Evolutionary conservation across 345 rosid species (phyloP), one percentile per base, ranked within the genome.

Genomic region (Hibiscus tridactylites): DNA sequence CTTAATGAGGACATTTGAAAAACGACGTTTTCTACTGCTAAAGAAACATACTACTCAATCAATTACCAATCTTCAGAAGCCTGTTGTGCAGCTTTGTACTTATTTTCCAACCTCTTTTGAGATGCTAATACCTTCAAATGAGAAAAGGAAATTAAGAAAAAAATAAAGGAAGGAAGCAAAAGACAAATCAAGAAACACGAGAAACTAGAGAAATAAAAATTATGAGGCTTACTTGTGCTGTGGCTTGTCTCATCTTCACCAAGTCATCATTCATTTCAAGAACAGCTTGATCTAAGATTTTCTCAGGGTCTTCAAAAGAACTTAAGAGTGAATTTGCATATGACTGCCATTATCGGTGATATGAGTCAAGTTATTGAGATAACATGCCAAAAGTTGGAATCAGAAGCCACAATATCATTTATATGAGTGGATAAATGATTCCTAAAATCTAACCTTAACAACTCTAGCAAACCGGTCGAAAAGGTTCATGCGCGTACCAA

Each of bases 261-360:
- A 90, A 78, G 84, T 90, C 96, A 73, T 84, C 90, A 74, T 86
- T 90, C 96, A 90, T 90, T 78, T 90, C 96, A 67, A 90, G 84
- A 26, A 88, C 92, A 8, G 96, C 58, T 79, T 90, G 92, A 50
- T 90, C 96, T 72, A 90, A 82, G 72, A 90, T 86, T 68, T 90
- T 90, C 83, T 90, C 96, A 5, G 96, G 96, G 68, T 88, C 92
- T 77, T 90, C 96, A 71, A 88, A 86, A 62, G 90, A 53, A 81
- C 86, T 90, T 71, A 90, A 6, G 73, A 90, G 54, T 47, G 88
- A 79, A 86, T 90, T 88, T 75, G 92, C 96, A 84, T 90, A 90
- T 24, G 96, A 90, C 96, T 90, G 85, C 65, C 81, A 75, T 64
- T 66, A 73, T 71, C 15, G 73, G 74, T 53, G 19, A 73, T n/a